Evolutionary conservation across 805 yeast genomes (phyloP), one percentile per base, ranked within the genome.

Genomic region (Dipodascus geniculatus): DNA sequence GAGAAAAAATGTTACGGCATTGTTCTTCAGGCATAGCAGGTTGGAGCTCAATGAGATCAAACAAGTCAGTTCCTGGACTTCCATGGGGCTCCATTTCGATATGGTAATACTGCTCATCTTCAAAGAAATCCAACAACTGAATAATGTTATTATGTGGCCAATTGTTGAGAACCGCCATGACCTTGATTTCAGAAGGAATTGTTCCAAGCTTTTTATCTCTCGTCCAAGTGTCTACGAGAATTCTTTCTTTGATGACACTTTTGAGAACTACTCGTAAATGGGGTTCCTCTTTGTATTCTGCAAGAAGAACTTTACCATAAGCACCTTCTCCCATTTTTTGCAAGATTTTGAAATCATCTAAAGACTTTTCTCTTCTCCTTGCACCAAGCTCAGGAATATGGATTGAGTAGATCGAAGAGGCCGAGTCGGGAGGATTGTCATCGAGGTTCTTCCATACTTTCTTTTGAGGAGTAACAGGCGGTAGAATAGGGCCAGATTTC

Each of bases 161-260:
- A 2, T 64, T 48, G 28, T 57, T 64, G 55, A 91, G 70, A n/a
- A 82, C 81, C 28, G 91, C 83, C 87, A 93, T 83, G 49, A 93
- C 82, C 66, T 89, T 95, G 59, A 93, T 93, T 67, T 93, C 99
- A n/a, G 91, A 82, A 1, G 98, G 98, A 38, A 93, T 85, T 0
- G 96, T 90, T 3, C 99, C 99, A 47, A 93, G 71, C 56, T 78
- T 78, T 23, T 96, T 78, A 67, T 93, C 98, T 53, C 98, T 75
- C 1, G 89, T 96, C 99, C 99, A 93, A 0, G 98, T 89, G 66
- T 93, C 99, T 9, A 93, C 96, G 62, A 93, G 73, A 61, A 93
- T 93, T 55, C 96, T 77, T 60, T 88, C 96, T 63, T 93, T 93
- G 65, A 87, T 85, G 51, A 93, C 93, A 61, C 95, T 82, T 67